A percentile compares a stretch with the other conserved stretches of the same genome.
Conservation (phyloP, 192 early-diverging fungal genomes). For the Tieghemiomyces parasiticus region DNA sequence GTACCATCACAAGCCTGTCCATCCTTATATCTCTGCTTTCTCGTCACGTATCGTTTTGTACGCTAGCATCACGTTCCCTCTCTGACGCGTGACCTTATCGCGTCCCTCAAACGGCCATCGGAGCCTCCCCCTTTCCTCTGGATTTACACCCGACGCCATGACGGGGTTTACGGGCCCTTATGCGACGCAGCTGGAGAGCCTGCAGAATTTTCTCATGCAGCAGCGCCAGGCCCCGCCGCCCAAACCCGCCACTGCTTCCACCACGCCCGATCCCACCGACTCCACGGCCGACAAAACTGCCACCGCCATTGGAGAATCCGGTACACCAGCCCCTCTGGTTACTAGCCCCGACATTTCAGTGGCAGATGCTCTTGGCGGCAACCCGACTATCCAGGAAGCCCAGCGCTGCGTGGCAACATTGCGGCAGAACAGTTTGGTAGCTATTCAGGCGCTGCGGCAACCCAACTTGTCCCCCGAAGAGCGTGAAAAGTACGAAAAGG, state of each 20-base stretch:
- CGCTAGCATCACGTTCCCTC: no score
- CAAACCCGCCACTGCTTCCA: neutral
- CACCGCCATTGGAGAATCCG: neutral
- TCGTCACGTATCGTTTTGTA: no score
- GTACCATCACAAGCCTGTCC: no score
- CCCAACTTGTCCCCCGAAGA: neutral
- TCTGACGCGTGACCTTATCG: no score
- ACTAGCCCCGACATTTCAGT: neutral
- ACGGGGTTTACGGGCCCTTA: constrained; percentile 1
- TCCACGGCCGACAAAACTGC: neutral
- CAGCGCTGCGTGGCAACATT: neutral
- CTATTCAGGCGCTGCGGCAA: neutral
- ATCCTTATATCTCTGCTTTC: no score
- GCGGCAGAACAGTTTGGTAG: neutral
- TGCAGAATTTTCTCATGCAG: constrained; percentile 4
- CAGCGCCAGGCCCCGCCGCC: neutral
- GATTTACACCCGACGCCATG: no score
- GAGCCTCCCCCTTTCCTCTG: no score
- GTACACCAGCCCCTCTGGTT: neutral
- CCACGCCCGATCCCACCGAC: neutral
- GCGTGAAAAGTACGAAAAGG: constrained; percentile 3
- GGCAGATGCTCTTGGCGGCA: neutral
- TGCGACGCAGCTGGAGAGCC: neutral
- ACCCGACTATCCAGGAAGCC: constrained; percentile 3
- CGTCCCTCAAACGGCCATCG: no score